Evolutionary conservation across 2,329 filamentous ascomycete genomes (phyloP), one percentile per base, ranked within the genome.

Genomic region (Penicillium vulpinum): DNA sequence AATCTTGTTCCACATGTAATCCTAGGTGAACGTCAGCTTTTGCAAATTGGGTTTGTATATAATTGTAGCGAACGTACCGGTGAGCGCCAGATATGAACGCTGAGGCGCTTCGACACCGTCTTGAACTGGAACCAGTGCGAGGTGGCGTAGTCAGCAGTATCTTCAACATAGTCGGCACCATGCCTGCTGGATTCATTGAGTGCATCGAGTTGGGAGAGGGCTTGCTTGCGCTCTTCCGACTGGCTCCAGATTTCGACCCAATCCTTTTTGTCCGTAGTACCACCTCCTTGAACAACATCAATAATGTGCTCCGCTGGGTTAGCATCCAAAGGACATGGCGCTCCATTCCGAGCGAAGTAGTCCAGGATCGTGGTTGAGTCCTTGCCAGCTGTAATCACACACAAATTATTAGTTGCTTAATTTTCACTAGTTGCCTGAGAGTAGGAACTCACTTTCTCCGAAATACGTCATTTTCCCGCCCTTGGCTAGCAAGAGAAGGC

Each of bases 391-490:
- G 18, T 28, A 35, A 4, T 15, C n/a, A 58, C 5, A 21, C 22
- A 16, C 48, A 18, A 13, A 29, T 16, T 8, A 4, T n/a, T 26
- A 29, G 28, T 5, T 15, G 7, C 3, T n/a, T 7, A 1, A 2
- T 4, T 6, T 16, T 36, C 15, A 16, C 6, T 1, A 46, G 21
- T 13, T 22, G 2, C 4, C 21, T 26, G 7, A 33, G 5, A 9
- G 9, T 18, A 2, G 8, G 26, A 4, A 59, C 70, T 66, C 51
- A 72, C 69, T 77, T 54, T 82, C 84, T 11, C 87, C 87, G 66
- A 88, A 88, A 68, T 88, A 89, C 1, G 86, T 83, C 1, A 84
- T 87, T 62, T 83, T 82, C 9, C 87, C 87, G 3, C 86, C 87
- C 61, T 77, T 82, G n/a, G 85, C 82, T 0, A 90, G 80, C 1